Percentiles rank a stretch among this genome's conserved stretches.
Conservation (phyloP, 108 stramenopile genomes). For the Pseudonitzschia multiseries region DNA sequence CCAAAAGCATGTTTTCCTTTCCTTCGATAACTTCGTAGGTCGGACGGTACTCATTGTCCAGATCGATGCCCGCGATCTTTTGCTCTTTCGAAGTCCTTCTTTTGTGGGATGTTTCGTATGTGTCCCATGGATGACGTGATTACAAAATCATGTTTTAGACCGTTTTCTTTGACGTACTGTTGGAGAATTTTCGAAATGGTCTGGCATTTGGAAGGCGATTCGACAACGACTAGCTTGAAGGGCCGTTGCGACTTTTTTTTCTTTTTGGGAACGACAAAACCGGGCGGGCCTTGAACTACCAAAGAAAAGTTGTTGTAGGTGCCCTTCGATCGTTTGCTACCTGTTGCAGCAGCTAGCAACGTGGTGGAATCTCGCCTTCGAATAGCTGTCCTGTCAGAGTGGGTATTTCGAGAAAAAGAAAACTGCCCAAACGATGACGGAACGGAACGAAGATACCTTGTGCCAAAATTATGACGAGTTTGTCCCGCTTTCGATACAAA, state of each 20-base stretch:
- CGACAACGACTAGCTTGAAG: slow-evolving; percentile 52
- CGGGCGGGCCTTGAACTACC: slow-evolving; percentile 30
- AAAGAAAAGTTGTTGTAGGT: slow-evolving; percentile 12
- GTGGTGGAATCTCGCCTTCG: neutral
- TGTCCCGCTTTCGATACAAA: neutral
- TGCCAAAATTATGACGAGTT: neutral
- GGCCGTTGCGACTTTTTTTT: slow-evolving; percentile 21
- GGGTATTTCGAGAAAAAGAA: neutral
- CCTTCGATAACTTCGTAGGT: slow-evolving; percentile 49
- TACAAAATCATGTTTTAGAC: slow-evolving; percentile 41
- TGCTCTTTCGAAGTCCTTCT: slow-evolving; percentile 26
- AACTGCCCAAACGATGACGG: neutral
- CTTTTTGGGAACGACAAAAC: slow-evolving; percentile 6
- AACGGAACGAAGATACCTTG: neutral
- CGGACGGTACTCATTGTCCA: slow-evolving; percentile 57
- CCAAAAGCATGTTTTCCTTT: slow-evolving; percentile 41
- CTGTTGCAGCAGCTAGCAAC: neutral
- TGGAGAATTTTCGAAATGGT: slow-evolving; percentile 56
- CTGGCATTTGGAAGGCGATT: slow-evolving; percentile 59
- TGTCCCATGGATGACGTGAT: slow-evolving; percentile 55
- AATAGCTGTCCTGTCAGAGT: neutral
- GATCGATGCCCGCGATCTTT: slow-evolving; percentile 54
- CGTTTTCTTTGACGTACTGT: slow-evolving; percentile 38
- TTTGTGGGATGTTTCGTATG: slow-evolving; percentile 39
- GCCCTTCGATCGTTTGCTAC: neutral